phyloP scores from a whole-genome alignment of 805 yeast genomes.

The Torulaspora microellipsoides region DNA sequence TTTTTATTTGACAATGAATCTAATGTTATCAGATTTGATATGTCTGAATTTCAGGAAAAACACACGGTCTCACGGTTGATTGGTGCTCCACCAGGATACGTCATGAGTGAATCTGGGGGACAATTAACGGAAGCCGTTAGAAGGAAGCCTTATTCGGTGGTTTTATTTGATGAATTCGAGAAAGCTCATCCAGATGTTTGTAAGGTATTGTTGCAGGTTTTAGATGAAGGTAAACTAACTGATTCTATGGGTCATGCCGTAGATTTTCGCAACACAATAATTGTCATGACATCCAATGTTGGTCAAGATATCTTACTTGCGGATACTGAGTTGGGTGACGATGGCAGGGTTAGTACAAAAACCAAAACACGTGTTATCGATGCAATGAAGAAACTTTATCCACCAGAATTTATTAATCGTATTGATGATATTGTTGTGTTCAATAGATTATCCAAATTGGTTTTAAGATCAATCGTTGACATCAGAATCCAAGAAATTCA shows the following conservation, averaged over 20 bases:
- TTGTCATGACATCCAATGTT: constrained; percentile 94
- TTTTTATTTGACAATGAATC: constrained; percentile 86
- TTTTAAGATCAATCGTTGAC: constrained; percentile 76
- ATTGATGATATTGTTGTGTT: constrained; percentile 91
- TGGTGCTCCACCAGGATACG: constrained; percentile 98
- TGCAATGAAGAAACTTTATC: constrained; percentile 64
- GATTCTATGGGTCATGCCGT: constrained; percentile 94
- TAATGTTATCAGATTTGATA: constrained; percentile 87
- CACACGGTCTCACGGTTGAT: constrained; percentile 86
- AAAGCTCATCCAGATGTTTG: constrained; percentile 97
- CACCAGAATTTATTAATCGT: constrained; percentile 94
- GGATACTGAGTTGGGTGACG: constrained; percentile 51
- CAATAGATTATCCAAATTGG: constrained; percentile 76
- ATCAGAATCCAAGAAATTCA: constrained; percentile 78
- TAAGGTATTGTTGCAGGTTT: constrained; percentile 81
- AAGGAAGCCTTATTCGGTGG: constrained; percentile 90
- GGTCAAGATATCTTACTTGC: constrained; percentile 85
- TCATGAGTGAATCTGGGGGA: constrained; percentile 89
- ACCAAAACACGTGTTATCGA: constrained; percentile 60
- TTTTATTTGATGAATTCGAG: constrained; percentile 92
- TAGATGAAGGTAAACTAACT: constrained; percentile 92
- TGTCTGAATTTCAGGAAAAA: constrained; percentile 97
- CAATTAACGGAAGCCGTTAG: constrained; percentile 95
- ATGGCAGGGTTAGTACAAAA: constrained; percentile 51
- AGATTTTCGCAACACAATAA: constrained; percentile 90